phyloP scores from a whole-genome alignment of 2,329 filamentous ascomycete genomes.

The Ramularia collo-cygni region DNA sequence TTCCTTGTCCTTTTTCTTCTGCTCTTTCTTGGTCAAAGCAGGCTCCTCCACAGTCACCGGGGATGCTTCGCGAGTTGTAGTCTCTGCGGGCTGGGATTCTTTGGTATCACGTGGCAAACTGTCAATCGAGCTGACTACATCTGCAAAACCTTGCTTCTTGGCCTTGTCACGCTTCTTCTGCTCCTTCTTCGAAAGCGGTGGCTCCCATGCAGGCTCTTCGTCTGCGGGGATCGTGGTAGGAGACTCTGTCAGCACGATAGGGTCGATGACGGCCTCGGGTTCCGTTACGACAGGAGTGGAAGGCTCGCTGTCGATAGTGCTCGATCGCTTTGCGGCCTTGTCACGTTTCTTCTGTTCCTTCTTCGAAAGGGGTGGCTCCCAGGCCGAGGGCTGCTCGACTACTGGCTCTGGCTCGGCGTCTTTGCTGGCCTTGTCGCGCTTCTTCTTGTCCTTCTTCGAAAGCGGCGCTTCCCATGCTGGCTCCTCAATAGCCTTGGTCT shows the following conservation, averaged over 20 bases:
- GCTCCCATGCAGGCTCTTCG: conserved; percentile 23
- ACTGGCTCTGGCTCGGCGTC: conserved; percentile 1
- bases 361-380: conserved; percentile 28
- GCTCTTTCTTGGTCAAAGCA: conserved; percentile 20
- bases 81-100: conserved; percentile 2
- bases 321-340: conserved; percentile 9
- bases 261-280: conserved; percentile 4
- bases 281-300: conserved; percentile 7
- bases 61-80: conserved; percentile 1
- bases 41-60: conserved; percentile 4
- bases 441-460: conserved; percentile 36
- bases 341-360: conserved; percentile 22
- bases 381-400: conserved; percentile 3
- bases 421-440: conserved; percentile 29
- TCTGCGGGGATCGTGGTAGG: conserved; percentile 3
- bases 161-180: conserved; percentile 39
- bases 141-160: conserved; percentile 21
- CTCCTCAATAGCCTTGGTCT: conserved; percentile 7
- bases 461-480: conserved; percentile 30
- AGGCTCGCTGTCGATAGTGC: conserved; percentile 1
- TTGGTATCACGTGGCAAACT: conserved; percentile 6
- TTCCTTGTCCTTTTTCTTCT: conserved; percentile 22
- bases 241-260: conserved; percentile 1
- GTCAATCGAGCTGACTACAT: conserved; percentile 5
- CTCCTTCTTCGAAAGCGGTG: conserved; percentile 29